Evolutionary conservation across 345 rosid genomes (phyloP).

Genomic region (Salix udensis): DNA sequence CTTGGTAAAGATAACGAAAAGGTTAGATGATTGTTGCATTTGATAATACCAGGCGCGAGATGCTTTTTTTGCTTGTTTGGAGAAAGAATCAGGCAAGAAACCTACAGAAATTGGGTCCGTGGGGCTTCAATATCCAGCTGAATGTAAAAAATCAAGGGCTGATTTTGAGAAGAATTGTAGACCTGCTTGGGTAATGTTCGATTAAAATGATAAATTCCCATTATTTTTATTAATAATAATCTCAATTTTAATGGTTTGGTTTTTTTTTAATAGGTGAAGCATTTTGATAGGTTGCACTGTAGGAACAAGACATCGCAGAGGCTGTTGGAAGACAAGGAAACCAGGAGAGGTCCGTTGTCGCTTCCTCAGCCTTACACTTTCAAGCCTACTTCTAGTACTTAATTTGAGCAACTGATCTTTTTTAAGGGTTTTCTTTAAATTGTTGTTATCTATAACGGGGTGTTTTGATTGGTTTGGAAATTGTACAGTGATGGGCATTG

Average conservation of each 20-base stretch:
- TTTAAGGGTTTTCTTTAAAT: not conserved
- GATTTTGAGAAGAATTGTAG: conserved; percentile 49
- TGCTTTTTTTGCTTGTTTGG: conserved; percentile 67
- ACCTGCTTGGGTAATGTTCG: conserved; percentile 60
- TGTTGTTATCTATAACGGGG: not conserved
- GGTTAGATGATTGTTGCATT: not conserved
- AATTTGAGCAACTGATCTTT: not conserved
- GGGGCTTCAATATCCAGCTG: conserved; percentile 65
- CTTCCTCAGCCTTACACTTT: conserved; percentile 82
- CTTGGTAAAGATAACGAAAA: no score
- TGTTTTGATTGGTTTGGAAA: not conserved
- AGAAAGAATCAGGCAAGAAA: conserved; percentile 62
- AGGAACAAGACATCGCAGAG: conserved; percentile 66
- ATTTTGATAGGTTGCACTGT: conserved; percentile 74
- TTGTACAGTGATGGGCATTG: not conserved
- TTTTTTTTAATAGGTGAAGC: conserved; percentile 59
- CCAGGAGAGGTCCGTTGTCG: conserved; percentile 70
- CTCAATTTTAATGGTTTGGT: no score
- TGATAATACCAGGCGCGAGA: conserved; percentile 54
- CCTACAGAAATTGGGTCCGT: conserved; percentile 73
- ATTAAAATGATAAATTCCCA: not conserved
- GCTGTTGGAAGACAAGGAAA: conserved; percentile 59
- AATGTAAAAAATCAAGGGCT: conserved; percentile 54
- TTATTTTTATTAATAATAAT: no score
- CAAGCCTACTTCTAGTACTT: conserved; percentile 45